These are phyloP conservation scores for Paecilomyces dactylethromorphus DNA, from an alignment of 2,329 filamentous ascomycete species.

Conservation along the genomic window DNA sequence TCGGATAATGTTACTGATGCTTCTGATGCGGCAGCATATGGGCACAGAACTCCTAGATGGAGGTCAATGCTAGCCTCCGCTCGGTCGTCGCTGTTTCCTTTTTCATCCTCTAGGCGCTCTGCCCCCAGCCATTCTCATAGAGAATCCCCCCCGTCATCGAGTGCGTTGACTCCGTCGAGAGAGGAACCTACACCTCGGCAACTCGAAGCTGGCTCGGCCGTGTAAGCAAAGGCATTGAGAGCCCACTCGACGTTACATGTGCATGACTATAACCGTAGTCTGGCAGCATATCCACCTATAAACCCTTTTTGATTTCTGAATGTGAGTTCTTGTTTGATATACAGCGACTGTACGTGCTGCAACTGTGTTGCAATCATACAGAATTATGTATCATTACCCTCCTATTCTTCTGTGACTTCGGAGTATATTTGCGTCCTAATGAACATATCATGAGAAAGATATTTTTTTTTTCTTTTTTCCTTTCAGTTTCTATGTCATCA, in stretches of 20 bases:
- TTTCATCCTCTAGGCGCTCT: not conserved
- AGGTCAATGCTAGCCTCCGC: not conserved
- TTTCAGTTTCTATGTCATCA: not conserved
- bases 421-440: not conserved
- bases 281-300: not conserved
- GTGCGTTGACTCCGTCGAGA: not conserved
- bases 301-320: not conserved
- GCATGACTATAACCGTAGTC: not conserved
- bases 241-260: slow-evolving; percentile 4
- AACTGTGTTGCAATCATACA: not conserved
- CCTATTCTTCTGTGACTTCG: not conserved
- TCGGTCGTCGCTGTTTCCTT: not conserved
- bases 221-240: not conserved
- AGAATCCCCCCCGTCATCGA: not conserved
- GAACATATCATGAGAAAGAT: not conserved
- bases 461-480: not conserved
- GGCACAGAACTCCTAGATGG: not conserved
- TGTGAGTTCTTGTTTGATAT: not conserved
- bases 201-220: slow-evolving; percentile 13
- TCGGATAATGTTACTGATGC: not conserved
- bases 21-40: not conserved
- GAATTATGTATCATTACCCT: not conserved
- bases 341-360: not conserved
- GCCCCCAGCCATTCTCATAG: not conserved
- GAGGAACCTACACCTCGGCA: slow-evolving; percentile 12